Evolutionary conservation across 352 stramenopile species (phyloP).

Genomic region (Phytopythium mirpurense): DNA sequence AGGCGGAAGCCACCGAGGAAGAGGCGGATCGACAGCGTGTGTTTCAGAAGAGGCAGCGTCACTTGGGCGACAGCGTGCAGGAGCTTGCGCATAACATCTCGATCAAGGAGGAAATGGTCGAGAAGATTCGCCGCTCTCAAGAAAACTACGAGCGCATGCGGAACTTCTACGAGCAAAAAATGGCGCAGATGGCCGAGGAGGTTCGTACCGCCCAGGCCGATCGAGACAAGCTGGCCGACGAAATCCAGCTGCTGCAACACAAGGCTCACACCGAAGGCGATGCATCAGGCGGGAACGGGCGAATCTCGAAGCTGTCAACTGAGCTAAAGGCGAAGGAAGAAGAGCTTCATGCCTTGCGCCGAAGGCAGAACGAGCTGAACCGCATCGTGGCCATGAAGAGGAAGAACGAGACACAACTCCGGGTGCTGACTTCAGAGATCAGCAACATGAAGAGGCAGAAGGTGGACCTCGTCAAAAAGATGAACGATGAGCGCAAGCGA

Average conservation of each 20-base stretch:
- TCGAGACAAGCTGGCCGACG: slow-evolving; percentile 67
- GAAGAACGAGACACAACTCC: slow-evolving; percentile 84
- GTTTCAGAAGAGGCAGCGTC: slow-evolving; percentile 74
- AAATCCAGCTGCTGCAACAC: slow-evolving; percentile 66
- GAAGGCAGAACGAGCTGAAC: slow-evolving; percentile 83
- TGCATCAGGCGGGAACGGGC: slow-evolving; percentile 37
- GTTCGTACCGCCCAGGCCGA: slow-evolving; percentile 53
- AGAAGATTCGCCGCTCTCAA: slow-evolving; percentile 71
- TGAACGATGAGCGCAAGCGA: slow-evolving; percentile 79
- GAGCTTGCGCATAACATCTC: slow-evolving; percentile 82
- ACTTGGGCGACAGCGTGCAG: slow-evolving; percentile 75
- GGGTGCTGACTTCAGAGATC: slow-evolving; percentile 76
- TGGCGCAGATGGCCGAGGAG: slow-evolving; percentile 79
- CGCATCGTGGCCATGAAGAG: slow-evolving; percentile 80
- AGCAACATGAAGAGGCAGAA: slow-evolving; percentile 87
- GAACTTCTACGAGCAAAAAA: slow-evolving; percentile 81
- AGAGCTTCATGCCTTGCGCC: slow-evolving; percentile 60
- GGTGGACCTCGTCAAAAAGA: slow-evolving; percentile 86
- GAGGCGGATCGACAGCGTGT: slow-evolving; percentile 76
- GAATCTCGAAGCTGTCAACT: slow-evolving; percentile 57
- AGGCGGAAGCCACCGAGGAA: slow-evolving; percentile 43
- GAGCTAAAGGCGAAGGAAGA: slow-evolving; percentile 81
- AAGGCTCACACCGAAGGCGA: slow-evolving; percentile 61
- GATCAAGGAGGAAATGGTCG: slow-evolving; percentile 79
- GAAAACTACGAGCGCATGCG: slow-evolving; percentile 83